These are phyloP conservation scores for Acer campestre DNA, from an alignment of 345 rosid species.

Conservation along the genomic window DNA sequence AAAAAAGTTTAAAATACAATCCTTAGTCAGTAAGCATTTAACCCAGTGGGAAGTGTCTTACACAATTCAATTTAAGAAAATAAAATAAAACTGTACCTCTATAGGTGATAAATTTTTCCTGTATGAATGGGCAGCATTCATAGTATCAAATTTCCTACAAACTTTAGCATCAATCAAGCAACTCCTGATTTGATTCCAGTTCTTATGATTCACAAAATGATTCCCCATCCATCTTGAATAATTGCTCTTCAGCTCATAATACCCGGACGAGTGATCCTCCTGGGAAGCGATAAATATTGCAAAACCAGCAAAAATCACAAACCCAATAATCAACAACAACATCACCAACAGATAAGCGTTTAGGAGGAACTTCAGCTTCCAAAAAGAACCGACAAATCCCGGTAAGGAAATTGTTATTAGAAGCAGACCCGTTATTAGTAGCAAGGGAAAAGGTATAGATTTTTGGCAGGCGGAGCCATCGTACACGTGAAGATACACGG, in stretches of 20 bases:
- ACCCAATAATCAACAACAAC: slow-evolving; percentile 19
- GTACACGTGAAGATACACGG: slow-evolving; percentile 16
- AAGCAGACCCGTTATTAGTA: slow-evolving; percentile 14
- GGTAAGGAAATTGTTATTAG: slow-evolving; percentile 23
- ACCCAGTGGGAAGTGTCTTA: too few species aligned
- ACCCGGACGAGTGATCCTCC: not conserved
- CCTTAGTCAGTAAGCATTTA: too few species aligned
- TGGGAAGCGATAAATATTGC: not conserved
- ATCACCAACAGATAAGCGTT: slow-evolving; percentile 19
- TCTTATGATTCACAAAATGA: slow-evolving; percentile 5
- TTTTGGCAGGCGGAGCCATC: slow-evolving; percentile 22
- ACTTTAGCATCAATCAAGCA: slow-evolving; percentile 31
- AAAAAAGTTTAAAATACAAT: too few species aligned
- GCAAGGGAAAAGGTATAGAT: slow-evolving; percentile 2
- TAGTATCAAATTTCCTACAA: slow-evolving; percentile 14
- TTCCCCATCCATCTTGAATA: slow-evolving; percentile 25
- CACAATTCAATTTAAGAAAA: too few species aligned
- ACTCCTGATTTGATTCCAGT: slow-evolving; percentile 31
- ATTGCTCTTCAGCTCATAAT: not conserved
- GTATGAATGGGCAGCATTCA: not conserved
- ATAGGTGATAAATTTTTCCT: slow-evolving; percentile 14
- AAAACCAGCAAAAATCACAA: not conserved
- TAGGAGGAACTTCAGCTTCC: not conserved
- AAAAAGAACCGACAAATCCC: slow-evolving; percentile 29
- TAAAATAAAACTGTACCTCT: not conserved